phyloP scores from a whole-genome alignment of 805 yeast genomes.

The Jamesozyma rosinii region DNA sequence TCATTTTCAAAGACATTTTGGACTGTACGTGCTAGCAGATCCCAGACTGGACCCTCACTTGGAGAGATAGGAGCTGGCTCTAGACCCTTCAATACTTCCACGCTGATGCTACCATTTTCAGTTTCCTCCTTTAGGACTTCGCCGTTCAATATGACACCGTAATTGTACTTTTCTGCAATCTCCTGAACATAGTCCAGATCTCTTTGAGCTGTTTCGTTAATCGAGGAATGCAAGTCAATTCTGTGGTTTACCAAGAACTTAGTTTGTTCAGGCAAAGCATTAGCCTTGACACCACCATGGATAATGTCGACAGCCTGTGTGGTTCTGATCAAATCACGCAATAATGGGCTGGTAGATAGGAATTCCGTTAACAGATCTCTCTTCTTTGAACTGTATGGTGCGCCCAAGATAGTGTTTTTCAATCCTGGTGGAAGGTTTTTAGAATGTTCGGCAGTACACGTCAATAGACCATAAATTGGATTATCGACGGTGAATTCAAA shows the following conservation, averaged over 20 bases:
- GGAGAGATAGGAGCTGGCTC: conserved; percentile 38
- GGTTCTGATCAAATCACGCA: conserved; percentile 43
- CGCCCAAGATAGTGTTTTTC: conserved; percentile 26
- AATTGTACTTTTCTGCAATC: conserved; percentile 40
- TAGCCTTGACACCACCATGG: conserved; percentile 64
- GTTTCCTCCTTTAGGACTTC: conserved; percentile 20
- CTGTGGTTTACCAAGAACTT: conserved; percentile 53
- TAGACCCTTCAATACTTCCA: conserved; percentile 16
- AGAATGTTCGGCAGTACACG: conserved; percentile 52
- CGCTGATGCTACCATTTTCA: conserved; percentile 25
- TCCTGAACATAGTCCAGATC: conserved; percentile 30
- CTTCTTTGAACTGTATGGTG: conserved; percentile 28
- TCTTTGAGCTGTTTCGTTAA: conserved; percentile 35
- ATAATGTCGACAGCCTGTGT: conserved; percentile 62
- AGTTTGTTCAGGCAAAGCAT: conserved; percentile 65
- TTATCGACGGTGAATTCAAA: conserved; percentile 37
- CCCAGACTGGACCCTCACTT: conserved; percentile 31
- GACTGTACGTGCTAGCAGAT: conserved; percentile 41
- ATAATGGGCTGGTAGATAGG: conserved; percentile 8
- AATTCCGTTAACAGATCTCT: conserved; percentile 29
- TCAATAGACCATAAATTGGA: conserved; percentile 50
- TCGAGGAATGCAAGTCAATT: conserved; percentile 47
- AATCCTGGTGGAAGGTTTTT: conserved; percentile 13
- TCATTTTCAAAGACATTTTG: conserved; percentile 48
- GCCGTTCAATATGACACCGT: conserved; percentile 35